Base-by-base conservation (phyloP, 768 basidiomycete species). In the Boletus patriciae region DNA sequence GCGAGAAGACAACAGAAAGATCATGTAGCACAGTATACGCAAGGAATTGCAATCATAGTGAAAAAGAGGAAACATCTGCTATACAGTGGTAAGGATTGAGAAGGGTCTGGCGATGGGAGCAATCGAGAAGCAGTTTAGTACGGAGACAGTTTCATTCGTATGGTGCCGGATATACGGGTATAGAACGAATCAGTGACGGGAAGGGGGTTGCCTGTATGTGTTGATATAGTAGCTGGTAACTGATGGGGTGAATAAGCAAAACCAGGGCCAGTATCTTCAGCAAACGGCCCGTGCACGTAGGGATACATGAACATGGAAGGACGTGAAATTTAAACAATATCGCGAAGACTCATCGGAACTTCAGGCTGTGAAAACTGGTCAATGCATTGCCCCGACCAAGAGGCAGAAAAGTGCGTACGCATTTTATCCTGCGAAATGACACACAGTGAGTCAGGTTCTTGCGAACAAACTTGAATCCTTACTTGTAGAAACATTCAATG, bases 401-500 rank as follows among this genome's bases (percentile, higher is more conserved):
- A 23, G 44, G 41, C 27, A 38, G 42, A 34, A 27, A 33, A 45
- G 46, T 52, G 77, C 91, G 68, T 74, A 93, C 91, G 76, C 91
- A 94, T 93, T 94, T 94, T 78, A 89, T 89, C 78, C 87, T 89
- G 19, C 10, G 29, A 45, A 23, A 13, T 38, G 50, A 37, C 21
- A 44, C n/a, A n/a, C 19, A 19, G 58, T 71, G n/a, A 71, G 66
- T 34, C 18, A 51, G 9, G 21, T 40, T 31, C 25, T 19, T 37
- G 10, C 18, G 18, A 58, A 45, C 27, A 37, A 40, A 31, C 1
- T 37, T 36, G 37, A 31, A 70, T 73, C 57, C 83, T 62, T 62
- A 92, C 92, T 93, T 93, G 82, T 96, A 98, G 77, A 94, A 96
- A 81, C 94, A 96, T 79, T 98, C 96, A 80, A 98, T 98, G 64